Evolutionary conservation across 148 eudicot species (phyloP), one percentile per base, ranked within the genome.

Genomic region (Silene conica): DNA sequence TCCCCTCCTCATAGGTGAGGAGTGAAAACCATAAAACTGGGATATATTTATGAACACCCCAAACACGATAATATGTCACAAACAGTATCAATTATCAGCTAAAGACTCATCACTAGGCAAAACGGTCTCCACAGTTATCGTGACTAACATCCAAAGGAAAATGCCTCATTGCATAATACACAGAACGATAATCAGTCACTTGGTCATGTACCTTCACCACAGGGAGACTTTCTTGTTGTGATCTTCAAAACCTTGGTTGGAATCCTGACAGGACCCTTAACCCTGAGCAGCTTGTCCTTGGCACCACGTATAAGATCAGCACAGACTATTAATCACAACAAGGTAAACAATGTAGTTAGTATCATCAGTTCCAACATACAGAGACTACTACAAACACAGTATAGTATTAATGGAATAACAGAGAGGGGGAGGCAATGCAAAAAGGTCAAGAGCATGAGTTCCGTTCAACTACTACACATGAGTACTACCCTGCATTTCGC

Each of bases 191-290:
- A 50, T 50, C 55, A 50, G 20, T 16, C 31, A 23, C 5, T 25
- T 26, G 25, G 66, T 26, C 13, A 62, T 23, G 38, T 83, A 89
- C 91, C 95, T 90, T 90, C 91, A 74, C 91, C 95, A 80, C 95
- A 89, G 2, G 94, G 94, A 52, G 89, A 46, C 70, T 86, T 90
- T 73, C 91, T 80, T 15, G 95, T 86, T 13, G 91, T 90, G 58
- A 86, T 90, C 45, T 63, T 74, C 58, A 87, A 86, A 77, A 90
- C 95, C 84, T 90, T 90, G 52, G 91, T 87, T 7, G 95, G 89
- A 82, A 89, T 87, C 62, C 91, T 87, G 10, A 87, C 91, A 31
- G 91, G 91, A 76, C 94, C 91, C 88, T 90, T 90, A 34, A 87
- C 91, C 77, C 85, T 86, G 26, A 90, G 76, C 15, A 54, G 78